These are phyloP conservation scores for Vitis hybrid DNA, from an alignment of 177 flowering plant species.

Conservation along the genomic window DNA sequence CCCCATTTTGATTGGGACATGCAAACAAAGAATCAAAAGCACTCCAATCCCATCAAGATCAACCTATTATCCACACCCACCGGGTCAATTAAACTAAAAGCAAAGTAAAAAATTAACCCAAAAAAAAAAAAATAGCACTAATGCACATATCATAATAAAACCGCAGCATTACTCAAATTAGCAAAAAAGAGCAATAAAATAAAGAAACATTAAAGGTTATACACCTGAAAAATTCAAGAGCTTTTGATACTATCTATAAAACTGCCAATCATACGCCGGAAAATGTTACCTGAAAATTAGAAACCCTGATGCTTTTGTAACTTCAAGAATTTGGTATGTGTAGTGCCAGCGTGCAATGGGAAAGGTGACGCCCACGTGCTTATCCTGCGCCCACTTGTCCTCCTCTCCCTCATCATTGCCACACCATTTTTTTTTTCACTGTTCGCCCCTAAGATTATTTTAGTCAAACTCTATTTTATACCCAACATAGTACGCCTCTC, in stretches of 20 bases:
- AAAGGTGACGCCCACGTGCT: constrained; percentile 63
- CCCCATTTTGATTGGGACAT: constrained; percentile 41
- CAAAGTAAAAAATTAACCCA: neutral
- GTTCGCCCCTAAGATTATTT: constrained; percentile 29
- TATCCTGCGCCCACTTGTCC: constrained; percentile 57
- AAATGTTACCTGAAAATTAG: constrained; percentile 8
- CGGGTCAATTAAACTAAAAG: constrained; percentile 13
- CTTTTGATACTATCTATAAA: constrained; percentile 11
- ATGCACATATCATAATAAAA: neutral
- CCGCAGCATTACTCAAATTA: neutral
- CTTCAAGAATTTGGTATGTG: too few species aligned
- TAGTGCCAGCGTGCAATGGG: constrained; percentile 43
- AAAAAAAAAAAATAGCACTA: constrained; percentile 10
- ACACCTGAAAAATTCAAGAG: constrained; percentile 27
- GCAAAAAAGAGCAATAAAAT: constrained; percentile 5
- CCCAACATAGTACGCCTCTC: constrained; percentile 34
- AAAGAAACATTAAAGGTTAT: constrained; percentile 6
- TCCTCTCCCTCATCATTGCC: constrained; percentile 51
- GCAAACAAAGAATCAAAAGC: constrained; percentile 19
- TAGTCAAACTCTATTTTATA: constrained; percentile 40
- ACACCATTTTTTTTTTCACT: constrained; percentile 21
- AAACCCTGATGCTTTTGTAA: neutral
- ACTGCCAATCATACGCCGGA: constrained; percentile 31
- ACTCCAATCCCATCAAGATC: constrained; percentile 24
- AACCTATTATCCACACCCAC: constrained; percentile 6